These are phyloP conservation scores for Lecanicillium sp. DNA, from an alignment of 2,329 filamentous ascomycete species.

Conservation along the genomic window DNA sequence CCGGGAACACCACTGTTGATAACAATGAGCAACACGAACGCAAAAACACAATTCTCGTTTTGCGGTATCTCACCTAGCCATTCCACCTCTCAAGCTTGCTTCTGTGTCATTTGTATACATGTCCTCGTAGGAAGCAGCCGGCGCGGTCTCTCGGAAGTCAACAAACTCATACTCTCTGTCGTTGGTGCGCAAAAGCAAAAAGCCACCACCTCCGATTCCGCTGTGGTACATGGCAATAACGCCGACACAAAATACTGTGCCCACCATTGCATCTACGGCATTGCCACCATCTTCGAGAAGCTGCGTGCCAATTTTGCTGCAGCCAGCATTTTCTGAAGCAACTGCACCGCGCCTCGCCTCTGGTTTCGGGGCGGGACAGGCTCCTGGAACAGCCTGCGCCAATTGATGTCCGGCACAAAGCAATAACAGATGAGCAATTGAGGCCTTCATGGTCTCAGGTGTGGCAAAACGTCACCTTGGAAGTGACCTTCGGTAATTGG, in stretches of 20 bases:
- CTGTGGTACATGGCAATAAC: slow-evolving; percentile 57
- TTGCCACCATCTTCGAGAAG: slow-evolving; percentile 53
- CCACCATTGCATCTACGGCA: slow-evolving; percentile 58
- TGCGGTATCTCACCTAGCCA: slow-evolving; percentile 61
- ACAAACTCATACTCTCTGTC: slow-evolving; percentile 68
- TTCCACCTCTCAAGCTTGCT: slow-evolving; percentile 58
- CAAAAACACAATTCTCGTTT: slow-evolving; percentile 11
- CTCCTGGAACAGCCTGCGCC: background rate
- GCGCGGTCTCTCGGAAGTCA: slow-evolving; percentile 80
- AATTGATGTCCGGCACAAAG: background rate
- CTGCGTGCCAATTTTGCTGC: slow-evolving; percentile 49
- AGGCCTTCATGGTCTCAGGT: too few relatives aligned
- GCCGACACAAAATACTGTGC: slow-evolving; percentile 56
- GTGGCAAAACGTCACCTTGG: too few relatives aligned
- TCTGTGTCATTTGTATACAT: slow-evolving; percentile 69
- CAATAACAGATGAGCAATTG: too few relatives aligned
- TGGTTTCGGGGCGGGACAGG: slow-evolving; percentile 3
- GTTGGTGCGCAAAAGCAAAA: slow-evolving; percentile 59
- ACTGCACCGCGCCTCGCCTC: slow-evolving; percentile 41
- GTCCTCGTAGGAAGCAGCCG: slow-evolving; percentile 66
- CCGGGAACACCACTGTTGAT: slow-evolving; percentile 53
- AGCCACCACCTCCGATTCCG: slow-evolving; percentile 72
- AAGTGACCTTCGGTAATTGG: too few relatives aligned
- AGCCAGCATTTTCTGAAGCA: slow-evolving; percentile 51
- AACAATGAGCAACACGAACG: slow-evolving; percentile 5